Evolutionary conservation across 306 rosid species (phyloP).

Genomic region (cucumber (Cucumis sativus)): Cucumber_9930_V3 NC_026660.2:18550501-18551000

Average conservation of each 20-base stretch:
- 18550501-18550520: constrained; percentile 63
- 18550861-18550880: not conserved
- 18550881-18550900: too few relatives aligned
- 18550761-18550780: not conserved
- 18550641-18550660: constrained; percentile 63
- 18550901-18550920: constrained; percentile 17
- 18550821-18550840: not conserved
- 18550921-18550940: constrained; percentile 51
- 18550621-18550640: constrained; percentile 61
- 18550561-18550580: constrained; percentile 52
- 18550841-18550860: not conserved
- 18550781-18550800: not conserved
- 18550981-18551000: constrained; percentile 15
- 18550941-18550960: constrained; percentile 29
- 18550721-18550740: constrained; percentile 1
- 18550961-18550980: constrained; percentile 32
- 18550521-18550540: constrained; percentile 69
- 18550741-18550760: not conserved
- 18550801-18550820: not conserved
- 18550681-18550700: not conserved
- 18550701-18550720: constrained; percentile 7
- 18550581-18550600: constrained; percentile 44
- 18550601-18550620: constrained; percentile 50
- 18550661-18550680: constrained; percentile 29
- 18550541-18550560: constrained; percentile 86